Evolutionary conservation across 495 filamentous ascomycete species (phyloP).

Genomic region (Penicillium parvum): DNA sequence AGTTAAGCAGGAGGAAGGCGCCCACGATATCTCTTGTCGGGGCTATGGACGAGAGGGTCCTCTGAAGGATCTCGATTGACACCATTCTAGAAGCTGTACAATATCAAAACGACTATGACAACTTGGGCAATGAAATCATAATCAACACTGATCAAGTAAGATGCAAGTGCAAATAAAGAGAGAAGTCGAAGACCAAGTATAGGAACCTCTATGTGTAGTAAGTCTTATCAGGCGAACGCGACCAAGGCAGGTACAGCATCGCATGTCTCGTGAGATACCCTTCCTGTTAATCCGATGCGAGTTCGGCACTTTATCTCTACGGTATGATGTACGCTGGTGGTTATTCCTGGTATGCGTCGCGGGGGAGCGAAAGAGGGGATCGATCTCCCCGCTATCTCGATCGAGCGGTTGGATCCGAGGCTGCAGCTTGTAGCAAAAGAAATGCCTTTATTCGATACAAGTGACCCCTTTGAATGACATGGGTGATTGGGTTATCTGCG

Average conservation of each 20-base stretch:
- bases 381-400: constrained; percentile 3
- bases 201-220: background rate
- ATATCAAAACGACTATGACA: too few relatives aligned
- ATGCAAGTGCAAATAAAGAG: too few relatives aligned
- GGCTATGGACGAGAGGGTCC: constrained; percentile 3
- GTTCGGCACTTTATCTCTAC: constrained; percentile 1
- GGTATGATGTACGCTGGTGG: background rate
- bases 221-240: background rate
- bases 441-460: constrained; percentile 1
- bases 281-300: constrained; percentile 36
- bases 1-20: constrained; percentile 20
- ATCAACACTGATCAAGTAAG: too few relatives aligned
- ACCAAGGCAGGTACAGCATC: background rate
- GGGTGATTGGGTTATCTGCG: constrained; percentile 13
- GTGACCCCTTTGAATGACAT: background rate
- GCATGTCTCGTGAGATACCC: constrained; percentile 9
- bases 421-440: constrained; percentile 1
- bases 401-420: constrained; percentile 21
- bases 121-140: too few relatives aligned
- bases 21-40: constrained; percentile 18
- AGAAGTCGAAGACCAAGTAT: too few relatives aligned
- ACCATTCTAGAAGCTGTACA: background rate
- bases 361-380: constrained; percentile 2
- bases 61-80: constrained; percentile 3
- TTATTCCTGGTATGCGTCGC: background rate